These are phyloP conservation scores for Castanea crenata DNA, from an alignment of 306 rosid species.

Conservation along the genomic window DNA sequence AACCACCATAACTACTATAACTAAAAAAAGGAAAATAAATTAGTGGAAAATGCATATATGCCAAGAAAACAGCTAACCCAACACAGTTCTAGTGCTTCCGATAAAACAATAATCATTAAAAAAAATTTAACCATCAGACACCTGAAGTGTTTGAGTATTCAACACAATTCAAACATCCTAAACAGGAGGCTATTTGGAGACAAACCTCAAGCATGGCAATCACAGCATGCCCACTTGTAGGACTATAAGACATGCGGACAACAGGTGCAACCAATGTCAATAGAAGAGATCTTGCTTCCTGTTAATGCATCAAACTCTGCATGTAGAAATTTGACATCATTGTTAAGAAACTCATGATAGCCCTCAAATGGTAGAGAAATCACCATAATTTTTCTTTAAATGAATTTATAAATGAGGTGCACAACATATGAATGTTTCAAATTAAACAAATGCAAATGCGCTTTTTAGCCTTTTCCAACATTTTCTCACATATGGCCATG, in stretches of 20 bases:
- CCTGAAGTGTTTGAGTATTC: neutral
- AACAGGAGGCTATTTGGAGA: conserved; percentile 16
- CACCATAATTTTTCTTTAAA: neutral
- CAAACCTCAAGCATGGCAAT: conserved; percentile 84
- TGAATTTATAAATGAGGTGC: neutral
- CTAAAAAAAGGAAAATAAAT: neutral
- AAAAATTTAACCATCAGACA: neutral
- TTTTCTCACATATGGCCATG: neutral
- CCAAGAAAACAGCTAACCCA: neutral
- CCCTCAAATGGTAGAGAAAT: neutral
- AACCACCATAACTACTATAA: neutral
- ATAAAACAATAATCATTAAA: neutral
- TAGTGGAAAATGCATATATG: neutral
- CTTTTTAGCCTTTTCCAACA: neutral
- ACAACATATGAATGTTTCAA: neutral
- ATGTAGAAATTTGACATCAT: conserved; percentile 19
- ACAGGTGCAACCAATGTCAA: conserved; percentile 86
- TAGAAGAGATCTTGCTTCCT: conserved; percentile 86
- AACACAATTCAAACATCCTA: neutral
- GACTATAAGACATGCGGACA: conserved; percentile 91
- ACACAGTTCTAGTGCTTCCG: neutral
- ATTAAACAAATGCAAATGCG: neutral
- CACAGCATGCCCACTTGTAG: conserved; percentile 86
- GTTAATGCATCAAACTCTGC: conserved; percentile 93
- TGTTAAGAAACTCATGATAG: conserved; percentile 11